Conservation (phyloP, 768 basidiomycete genomes). For the Leccinum longicurvipes region DNA sequence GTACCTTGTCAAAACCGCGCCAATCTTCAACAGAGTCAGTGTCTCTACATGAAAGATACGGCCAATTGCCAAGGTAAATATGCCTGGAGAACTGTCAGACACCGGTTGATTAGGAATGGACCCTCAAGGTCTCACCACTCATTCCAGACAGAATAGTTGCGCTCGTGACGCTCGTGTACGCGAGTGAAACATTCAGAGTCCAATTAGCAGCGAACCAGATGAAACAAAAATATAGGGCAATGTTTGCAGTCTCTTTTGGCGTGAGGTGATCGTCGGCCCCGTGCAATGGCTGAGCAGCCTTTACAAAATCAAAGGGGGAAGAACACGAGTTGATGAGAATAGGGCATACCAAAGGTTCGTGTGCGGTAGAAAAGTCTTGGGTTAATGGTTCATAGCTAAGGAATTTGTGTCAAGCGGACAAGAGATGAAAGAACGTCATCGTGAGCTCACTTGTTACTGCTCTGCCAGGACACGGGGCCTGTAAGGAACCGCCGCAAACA, state of each 20-base stretch:
- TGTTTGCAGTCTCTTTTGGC: slow-evolving; percentile 63
- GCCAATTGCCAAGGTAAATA: slow-evolving; percentile 89
- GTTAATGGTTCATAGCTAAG: slow-evolving; percentile 26
- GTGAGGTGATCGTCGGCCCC: slow-evolving; percentile 46
- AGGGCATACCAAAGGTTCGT: slow-evolving; percentile 19
- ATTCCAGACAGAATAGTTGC: slow-evolving; percentile 86
- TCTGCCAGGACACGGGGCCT: background rate
- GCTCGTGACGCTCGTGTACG: slow-evolving; percentile 91
- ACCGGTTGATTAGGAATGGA: background rate
- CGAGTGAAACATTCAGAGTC: slow-evolving; percentile 78
- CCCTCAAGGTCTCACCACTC: slow-evolving; percentile 58
- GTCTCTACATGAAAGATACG: slow-evolving; percentile 78
- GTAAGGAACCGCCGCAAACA: slow-evolving; percentile 34
- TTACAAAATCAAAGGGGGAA: background rate
- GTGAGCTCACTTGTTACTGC: slow-evolving; percentile 9
- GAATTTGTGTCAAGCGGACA: background rate
- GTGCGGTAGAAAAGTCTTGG: slow-evolving; percentile 12
- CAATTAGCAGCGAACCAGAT: slow-evolving; percentile 97
- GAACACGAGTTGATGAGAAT: background rate
- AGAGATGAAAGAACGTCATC: background rate
- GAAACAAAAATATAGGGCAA: slow-evolving; percentile 80
- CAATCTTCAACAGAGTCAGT: slow-evolving; percentile 66
- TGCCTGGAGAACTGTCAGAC: slow-evolving; percentile 48
- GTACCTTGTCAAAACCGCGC: slow-evolving; percentile 78
- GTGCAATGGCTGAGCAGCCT: slow-evolving; percentile 8